Evolutionary conservation across 1,284 basidiomycete genomes (phyloP).

Genomic region (Heterobasidion parviporum): DNA sequence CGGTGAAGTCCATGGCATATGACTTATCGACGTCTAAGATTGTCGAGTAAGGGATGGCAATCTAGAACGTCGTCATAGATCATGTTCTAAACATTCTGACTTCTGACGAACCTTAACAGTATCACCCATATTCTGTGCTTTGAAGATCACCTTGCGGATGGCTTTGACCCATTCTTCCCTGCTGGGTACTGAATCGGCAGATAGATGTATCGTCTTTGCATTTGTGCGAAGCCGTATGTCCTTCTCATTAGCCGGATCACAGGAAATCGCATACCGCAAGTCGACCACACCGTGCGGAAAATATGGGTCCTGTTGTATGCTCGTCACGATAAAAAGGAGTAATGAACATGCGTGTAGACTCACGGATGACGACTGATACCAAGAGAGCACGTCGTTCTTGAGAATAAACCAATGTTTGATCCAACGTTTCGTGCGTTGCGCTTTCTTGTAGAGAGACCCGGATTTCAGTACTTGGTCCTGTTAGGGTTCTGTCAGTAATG

Average conservation of each 20-base stretch:
- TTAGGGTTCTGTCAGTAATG: conserved; percentile 7
- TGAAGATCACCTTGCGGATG: conserved; percentile 87
- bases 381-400: conserved; percentile 88
- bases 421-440: conserved; percentile 81
- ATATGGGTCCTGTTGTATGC: conserved; percentile 71
- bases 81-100: not conserved
- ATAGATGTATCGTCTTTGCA: conserved; percentile 65
- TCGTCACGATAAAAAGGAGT: conserved; percentile 2
- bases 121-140: conserved; percentile 92
- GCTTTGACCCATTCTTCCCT: conserved; percentile 92
- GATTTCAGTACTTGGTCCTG: conserved; percentile 86
- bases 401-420: conserved; percentile 91
- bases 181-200: conserved; percentile 73
- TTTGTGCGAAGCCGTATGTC: conserved; percentile 77
- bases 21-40: conserved; percentile 87
- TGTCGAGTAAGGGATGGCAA: conserved; percentile 88
- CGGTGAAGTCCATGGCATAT: conserved; percentile 86
- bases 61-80: conserved; percentile 33
- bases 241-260: conserved; percentile 69
- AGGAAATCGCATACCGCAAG: conserved; percentile 84
- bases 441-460: conserved; percentile 77
- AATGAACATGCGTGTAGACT: conserved; percentile 17
- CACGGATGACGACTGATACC: conserved; percentile 91
- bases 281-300: conserved; percentile 95
- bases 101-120: conserved; percentile 70